Conservation (phyloP, 208 protist genomes). For the Tritrichomonas musculus region DNA sequence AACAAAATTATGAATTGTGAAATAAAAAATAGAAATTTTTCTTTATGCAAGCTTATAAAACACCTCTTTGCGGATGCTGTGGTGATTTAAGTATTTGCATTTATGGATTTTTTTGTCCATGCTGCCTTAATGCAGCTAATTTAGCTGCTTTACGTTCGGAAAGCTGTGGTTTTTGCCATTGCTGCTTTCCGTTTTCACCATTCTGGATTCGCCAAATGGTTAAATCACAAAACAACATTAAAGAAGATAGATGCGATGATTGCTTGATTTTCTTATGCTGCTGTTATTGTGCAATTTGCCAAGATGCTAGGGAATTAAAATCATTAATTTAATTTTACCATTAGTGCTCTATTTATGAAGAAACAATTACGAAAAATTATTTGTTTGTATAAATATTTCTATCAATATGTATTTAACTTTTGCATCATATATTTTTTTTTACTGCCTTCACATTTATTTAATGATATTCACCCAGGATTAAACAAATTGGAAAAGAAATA, state of each 20-base stretch:
- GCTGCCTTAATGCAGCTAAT: neutral
- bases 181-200: neutral
- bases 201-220: neutral
- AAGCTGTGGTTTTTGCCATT: neutral
- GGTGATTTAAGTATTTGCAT: neutral
- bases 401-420: too few species aligned
- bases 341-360: too few species aligned
- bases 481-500: too few species aligned
- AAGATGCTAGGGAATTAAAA: neutral
- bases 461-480: too few species aligned
- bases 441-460: too few species aligned
- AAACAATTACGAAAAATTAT: too few species aligned
- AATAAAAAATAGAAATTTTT: too few species aligned
- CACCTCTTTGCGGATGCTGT: neutral
- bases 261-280: neutral
- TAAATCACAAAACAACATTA: neutral
- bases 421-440: too few species aligned
- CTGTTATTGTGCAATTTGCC: neutral
- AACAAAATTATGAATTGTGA: too few species aligned
- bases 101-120: neutral
- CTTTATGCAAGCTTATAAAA: too few species aligned
- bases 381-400: too few species aligned
- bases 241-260: neutral
- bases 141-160: neutral
- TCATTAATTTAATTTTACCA: too few species aligned